These are phyloP conservation scores for Pseudognaphalium luteoalbum DNA, from an alignment of 129 eudicot genomes.

Conservation along the genomic window DNA sequence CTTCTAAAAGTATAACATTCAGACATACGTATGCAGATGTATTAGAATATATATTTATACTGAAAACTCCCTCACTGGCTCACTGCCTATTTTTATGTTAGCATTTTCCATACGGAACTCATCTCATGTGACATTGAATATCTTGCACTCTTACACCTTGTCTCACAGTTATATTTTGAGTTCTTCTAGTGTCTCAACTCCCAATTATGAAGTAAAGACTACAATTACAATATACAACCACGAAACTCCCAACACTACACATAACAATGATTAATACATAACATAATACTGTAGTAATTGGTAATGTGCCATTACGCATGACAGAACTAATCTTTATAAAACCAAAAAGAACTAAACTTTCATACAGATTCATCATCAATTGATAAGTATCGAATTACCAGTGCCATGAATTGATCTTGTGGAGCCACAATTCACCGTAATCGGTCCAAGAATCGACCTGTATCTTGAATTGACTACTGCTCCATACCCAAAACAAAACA, in stretches of 20 bases:
- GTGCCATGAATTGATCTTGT: conserved; percentile 49
- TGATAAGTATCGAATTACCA: conserved; percentile 28
- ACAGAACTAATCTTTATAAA: neutral
- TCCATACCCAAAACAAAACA: conserved; percentile 8
- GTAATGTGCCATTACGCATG: neutral
- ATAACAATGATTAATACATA: neutral
- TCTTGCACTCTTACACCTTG: neutral
- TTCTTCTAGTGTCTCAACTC: neutral
- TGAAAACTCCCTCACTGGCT: neutral
- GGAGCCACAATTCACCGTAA: conserved; percentile 20
- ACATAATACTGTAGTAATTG: too few species aligned
- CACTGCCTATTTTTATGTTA: neutral
- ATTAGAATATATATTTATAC: neutral
- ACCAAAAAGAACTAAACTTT: neutral
- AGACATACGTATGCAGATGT: neutral
- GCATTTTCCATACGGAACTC: neutral
- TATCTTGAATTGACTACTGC: conserved; percentile 24
- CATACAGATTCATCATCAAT: neutral
- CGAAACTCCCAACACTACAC: neutral
- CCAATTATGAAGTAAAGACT: neutral
- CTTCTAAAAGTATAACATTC: neutral
- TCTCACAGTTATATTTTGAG: neutral
- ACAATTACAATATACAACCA: neutral
- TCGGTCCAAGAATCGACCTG: conserved; percentile 24
- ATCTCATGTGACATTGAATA: neutral